Conservation (phyloP, 257 asterid genomes). For the Ajuga chamaepitys region DNA sequence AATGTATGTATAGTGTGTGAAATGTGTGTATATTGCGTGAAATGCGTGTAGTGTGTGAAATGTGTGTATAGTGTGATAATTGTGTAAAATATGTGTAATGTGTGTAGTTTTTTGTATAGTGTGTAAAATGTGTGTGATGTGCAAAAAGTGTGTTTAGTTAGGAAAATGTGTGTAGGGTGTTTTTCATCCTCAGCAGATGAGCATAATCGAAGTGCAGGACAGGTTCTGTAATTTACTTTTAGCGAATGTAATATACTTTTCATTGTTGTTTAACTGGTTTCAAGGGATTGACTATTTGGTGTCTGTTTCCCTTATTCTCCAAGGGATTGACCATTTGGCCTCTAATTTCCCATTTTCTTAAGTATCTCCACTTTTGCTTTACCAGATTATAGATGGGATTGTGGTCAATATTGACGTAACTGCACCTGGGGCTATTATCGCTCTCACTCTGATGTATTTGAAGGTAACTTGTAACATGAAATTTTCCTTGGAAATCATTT, state of each 20-base stretch:
- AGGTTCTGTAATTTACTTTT: conserved; percentile 39
- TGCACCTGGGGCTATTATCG: conserved; percentile 92
- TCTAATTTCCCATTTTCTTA: conserved; percentile 16
- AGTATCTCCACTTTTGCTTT: conserved; percentile 14
- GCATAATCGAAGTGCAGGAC: conserved; percentile 61
- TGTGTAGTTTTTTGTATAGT: no score
- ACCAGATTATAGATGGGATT: conserved; percentile 63
- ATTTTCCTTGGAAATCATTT: conserved; percentile 7
- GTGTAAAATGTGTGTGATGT: no score
- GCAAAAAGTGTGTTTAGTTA: no score
- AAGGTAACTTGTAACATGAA: conserved; percentile 49
- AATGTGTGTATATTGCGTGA: no score
- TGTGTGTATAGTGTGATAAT: no score
- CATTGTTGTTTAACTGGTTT: no score
- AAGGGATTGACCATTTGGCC: not conserved
- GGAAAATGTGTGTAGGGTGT: no score
- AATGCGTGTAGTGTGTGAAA: no score
- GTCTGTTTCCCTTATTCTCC: no score
- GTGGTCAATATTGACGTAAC: conserved; percentile 80
- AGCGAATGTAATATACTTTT: not conserved
- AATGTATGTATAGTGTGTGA: no score
- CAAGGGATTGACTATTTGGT: no score
- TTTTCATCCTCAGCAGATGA: conserved; percentile 53
- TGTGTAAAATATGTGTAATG: no score
- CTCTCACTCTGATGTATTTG: conserved; percentile 78